Evolutionary conservation across 371 early-diverging fungal species (phyloP), one percentile per base, ranked within the genome.

Genomic region (Mortierella sp.): DNA sequence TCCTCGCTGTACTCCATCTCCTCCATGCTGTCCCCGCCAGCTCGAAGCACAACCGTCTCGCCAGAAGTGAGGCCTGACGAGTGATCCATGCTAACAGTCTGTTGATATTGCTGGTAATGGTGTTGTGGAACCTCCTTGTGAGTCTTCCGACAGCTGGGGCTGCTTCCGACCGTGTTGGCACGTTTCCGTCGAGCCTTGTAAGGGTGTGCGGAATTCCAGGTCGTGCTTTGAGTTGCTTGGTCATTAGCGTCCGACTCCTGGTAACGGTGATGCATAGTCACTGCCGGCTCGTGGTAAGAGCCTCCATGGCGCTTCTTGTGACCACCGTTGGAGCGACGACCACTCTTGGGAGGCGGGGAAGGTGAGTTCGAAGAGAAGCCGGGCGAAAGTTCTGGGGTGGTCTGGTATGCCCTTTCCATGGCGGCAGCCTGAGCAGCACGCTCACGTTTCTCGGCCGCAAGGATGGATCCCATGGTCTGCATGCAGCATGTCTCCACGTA

Each of bases 401-500:
- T 67, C 17, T 51, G 34, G 13, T 17, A 14, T 22, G 28, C 54
- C 46, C 28, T 44, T 25, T 64, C 63, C 43, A 44, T 52, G n/a
- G 28, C 54, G 21, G 54, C 54, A 41, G 50, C 45, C n/a, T 19
- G 21, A 17, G 57, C 57, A 19, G 50, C 65, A 24, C 71, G 72
- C 48, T 71, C 62, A 14, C 65, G 71, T 46, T 64, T 54, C 17
- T 63, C 65, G 17, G 71, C 71, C 6, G 70, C 71, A 22, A 67
- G 46, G 27, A 63, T 63, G 8, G 64, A 59, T 2, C 68, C 64
- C 64, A 67, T 67, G 43, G 68, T 67, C 51, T 67, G 67, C 60
- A 67, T 67, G 39, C 67, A 67, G 46, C 76, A 74, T 1, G 68
- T 44, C 47, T 74, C 76, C 14, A 68, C 69, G 27, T 74, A 74